Base-by-base conservation (phyloP, 2,329 filamentous ascomycete species). In the Ceratocystis cacaofunesta region DNA sequence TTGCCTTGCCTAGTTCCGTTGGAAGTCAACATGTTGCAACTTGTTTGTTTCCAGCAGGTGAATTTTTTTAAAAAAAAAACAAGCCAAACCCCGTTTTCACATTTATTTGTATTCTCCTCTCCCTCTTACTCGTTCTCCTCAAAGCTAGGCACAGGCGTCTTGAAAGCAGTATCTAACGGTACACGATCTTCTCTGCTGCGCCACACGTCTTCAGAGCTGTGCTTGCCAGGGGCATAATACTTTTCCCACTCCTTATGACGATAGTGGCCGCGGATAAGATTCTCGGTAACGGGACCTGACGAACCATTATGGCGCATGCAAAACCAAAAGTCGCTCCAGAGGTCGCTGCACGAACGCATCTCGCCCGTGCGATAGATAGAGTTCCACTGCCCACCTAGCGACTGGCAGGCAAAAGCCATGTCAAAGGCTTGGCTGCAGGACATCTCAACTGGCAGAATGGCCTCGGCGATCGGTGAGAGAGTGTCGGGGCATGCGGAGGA, bases 321-420 rank as follows among this genome's bases (percentile, higher is more conserved):
- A 77, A 96, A 92, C 89, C 92, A 95, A 76, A 96, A 97, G 75
- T 96, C 89, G 68, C 87, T 83, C 91, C 92, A 96, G 69, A 91
- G 86, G 70, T 95, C 88, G 68, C 80, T 84, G 79, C 94, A 99
- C 2, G 83, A 81, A 57, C 87, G 84, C 71, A 95, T 78, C 52
- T 80, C 78, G 68, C 94, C 94, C 73, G 90, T 87, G 48, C 94
- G 88, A 79, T 97, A 99, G 46, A 97, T 82, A 71, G 90, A 85
- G 71, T 89, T 91, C 80, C 92, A 96, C 74, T 97, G 92, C 0
- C 92, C 91, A 64, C 90, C 92, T 7, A 96, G 80, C 0, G 88
- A 90, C 73, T 94, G 89, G 81, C 94, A 99, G 79, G 92, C 90
- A 82, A 92, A 96, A 67, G 92, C 92, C 69, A 85, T 82, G 78